A percentile compares a stretch with the other conserved stretches of the same genome.
Evolutionary conservation across 805 yeast species (phyloP).

Genomic region (Saccharomycopsis fodiens): DNA sequence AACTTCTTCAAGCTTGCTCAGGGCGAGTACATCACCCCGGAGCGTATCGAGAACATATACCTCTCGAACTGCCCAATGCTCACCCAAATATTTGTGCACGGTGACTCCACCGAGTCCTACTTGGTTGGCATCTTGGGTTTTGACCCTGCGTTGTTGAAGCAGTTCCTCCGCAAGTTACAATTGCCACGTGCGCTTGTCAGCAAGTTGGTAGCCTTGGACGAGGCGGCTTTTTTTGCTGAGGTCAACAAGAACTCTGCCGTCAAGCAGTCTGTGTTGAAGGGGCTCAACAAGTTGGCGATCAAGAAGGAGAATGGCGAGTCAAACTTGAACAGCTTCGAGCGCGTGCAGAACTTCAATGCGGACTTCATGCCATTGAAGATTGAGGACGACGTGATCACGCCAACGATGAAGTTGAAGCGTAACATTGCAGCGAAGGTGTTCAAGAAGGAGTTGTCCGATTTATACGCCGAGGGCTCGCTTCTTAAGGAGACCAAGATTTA

Average conservation of each 20-base stretch:
- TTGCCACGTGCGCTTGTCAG: not conserved
- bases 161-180: constrained; percentile 1
- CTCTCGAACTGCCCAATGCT: constrained; percentile 35
- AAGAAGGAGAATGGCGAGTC: not conserved
- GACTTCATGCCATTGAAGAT: constrained; percentile 43
- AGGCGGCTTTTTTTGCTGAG: constrained; percentile 25
- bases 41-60: constrained; percentile 52
- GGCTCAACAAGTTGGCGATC: constrained; percentile 11
- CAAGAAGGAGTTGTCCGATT: constrained; percentile 28
- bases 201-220: constrained; percentile 21
- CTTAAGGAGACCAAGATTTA: constrained; percentile 7
- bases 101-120: constrained; percentile 43
- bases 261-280: constrained; percentile 26
- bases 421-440: constrained; percentile 34
- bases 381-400: constrained; percentile 46
- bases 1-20: constrained; percentile 49
- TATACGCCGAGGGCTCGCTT: constrained; percentile 36
- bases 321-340: constrained; percentile 42
- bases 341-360: constrained; percentile 37
- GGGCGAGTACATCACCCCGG: constrained; percentile 60
- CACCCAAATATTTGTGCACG: constrained; percentile 46
- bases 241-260: constrained; percentile 28
- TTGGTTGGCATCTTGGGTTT: constrained; percentile 51
- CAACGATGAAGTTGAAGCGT: constrained; percentile 43
- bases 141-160: constrained; percentile 30